A percentile compares a stretch with the other conserved stretches of the same genome.
Evolutionary conservation across 352 stramenopile species (phyloP).

Genomic region (Blastocystis sp.): DNA sequence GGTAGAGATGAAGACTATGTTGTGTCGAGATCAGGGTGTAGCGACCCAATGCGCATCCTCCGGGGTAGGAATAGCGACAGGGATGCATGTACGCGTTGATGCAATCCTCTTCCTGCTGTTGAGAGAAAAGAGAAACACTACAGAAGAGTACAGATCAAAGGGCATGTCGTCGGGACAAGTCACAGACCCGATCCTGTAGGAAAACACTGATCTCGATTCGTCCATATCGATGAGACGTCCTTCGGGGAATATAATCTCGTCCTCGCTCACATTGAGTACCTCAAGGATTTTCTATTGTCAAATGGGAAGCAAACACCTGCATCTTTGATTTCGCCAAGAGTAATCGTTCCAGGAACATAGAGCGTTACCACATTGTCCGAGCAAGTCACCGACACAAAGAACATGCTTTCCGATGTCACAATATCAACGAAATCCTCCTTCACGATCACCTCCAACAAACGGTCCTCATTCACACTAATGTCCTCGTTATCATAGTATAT

Average conservation of each 20-base stretch:
- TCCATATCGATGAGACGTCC: background rate
- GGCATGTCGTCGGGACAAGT: background rate
- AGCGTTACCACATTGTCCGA: background rate
- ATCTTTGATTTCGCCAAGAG: background rate
- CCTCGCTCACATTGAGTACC: background rate
- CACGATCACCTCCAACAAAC: background rate
- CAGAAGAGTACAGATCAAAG: background rate
- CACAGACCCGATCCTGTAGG: conserved; percentile 25
- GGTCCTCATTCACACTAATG: background rate
- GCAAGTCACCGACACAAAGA: conserved; percentile 16
- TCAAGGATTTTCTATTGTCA: background rate
- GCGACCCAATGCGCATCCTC: background rate
- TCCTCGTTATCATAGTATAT: background rate
- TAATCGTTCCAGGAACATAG: background rate
- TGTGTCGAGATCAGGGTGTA: conserved; percentile 17
- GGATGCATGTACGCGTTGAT: conserved; percentile 1
- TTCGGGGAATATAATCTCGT: background rate
- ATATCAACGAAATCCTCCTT: conserved; percentile 27
- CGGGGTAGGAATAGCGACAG: conserved; percentile 19
- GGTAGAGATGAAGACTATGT: conserved; percentile 45
- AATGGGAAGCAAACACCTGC: background rate
- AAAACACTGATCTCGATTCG: conserved; percentile 15
- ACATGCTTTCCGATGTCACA: conserved; percentile 1
- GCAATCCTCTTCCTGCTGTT: background rate
- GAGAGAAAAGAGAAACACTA: background rate